Evolutionary conservation across 768 basidiomycete species (phyloP).

Genomic region (Harrya chromipes): DNA sequence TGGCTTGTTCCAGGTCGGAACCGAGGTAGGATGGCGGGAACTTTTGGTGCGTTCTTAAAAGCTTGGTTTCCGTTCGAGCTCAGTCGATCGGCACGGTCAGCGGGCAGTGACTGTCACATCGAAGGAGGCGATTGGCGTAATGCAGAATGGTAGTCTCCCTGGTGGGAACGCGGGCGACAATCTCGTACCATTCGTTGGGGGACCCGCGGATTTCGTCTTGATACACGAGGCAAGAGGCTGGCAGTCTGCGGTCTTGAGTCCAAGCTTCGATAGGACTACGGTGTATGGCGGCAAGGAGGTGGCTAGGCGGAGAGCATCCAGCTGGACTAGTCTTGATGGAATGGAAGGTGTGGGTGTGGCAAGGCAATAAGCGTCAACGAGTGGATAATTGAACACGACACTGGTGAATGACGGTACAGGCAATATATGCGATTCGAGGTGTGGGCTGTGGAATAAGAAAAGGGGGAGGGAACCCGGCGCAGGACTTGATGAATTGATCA

Average conservation of each 20-base stretch:
- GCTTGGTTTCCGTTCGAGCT: neutral
- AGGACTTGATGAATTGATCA: neutral
- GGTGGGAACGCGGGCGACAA: neutral
- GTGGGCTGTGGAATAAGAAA: neutral
- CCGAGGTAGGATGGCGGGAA: slow-evolving; percentile 40
- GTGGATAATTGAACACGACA: slow-evolving; percentile 1
- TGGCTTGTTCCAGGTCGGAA: slow-evolving; percentile 57
- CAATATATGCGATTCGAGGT: neutral
- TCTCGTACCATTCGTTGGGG: slow-evolving; percentile 40
- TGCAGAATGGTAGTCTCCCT: slow-evolving; percentile 5
- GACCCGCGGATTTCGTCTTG: slow-evolving; percentile 57
- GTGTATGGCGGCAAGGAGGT: slow-evolving; percentile 15
- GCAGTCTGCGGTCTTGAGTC: slow-evolving; percentile 48
- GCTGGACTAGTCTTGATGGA: slow-evolving; percentile 18
- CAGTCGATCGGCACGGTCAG: slow-evolving; percentile 29
- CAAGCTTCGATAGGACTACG: slow-evolving; percentile 30
- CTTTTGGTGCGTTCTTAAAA: slow-evolving; percentile 43
- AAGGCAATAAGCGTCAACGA: neutral
- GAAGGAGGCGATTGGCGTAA: slow-evolving; percentile 46
- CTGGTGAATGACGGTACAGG: neutral
- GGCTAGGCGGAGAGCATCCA: slow-evolving; percentile 14
- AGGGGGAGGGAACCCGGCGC: no score
- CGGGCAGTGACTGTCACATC: slow-evolving; percentile 50
- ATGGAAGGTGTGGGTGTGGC: slow-evolving; percentile 1
- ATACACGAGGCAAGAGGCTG: slow-evolving; percentile 46